phyloP scores from a whole-genome alignment of 73 alveolate species.

The Tetrahymena elliotti region DNA sequence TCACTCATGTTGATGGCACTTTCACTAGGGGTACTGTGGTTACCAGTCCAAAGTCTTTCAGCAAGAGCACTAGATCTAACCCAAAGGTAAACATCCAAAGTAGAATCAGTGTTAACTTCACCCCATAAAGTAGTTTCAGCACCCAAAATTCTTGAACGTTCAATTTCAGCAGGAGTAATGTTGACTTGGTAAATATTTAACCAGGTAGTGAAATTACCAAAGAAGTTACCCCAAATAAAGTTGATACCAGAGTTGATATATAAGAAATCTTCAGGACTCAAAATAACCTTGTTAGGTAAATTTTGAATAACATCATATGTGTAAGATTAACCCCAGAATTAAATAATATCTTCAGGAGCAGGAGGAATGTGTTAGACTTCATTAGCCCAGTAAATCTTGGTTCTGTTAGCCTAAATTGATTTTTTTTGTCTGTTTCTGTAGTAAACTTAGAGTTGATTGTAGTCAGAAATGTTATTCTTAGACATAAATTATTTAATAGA shows the following conservation, averaged over 20 bases:
- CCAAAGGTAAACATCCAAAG: conserved; percentile 9
- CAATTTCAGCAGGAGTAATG: conserved; percentile 7
- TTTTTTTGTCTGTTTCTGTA: conserved; percentile 10
- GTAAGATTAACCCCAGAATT: conserved; percentile 33
- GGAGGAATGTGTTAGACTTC: conserved; percentile 29
- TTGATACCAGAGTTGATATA: conserved; percentile 25
- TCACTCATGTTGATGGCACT: neutral
- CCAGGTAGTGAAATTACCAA: conserved; percentile 36
- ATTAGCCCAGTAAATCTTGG: conserved; percentile 32
- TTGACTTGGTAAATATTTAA: conserved; percentile 14
- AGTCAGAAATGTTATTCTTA: conserved; percentile 5
- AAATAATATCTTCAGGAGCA: conserved; percentile 36
- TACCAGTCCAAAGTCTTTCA: conserved; percentile 5
- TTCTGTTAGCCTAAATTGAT: neutral
- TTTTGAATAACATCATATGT: neutral
- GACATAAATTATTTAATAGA: neutral
- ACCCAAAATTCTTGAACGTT: conserved; percentile 14
- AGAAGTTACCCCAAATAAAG: conserved; percentile 22
- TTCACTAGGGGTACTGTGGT: conserved; percentile 11
- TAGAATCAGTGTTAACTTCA: conserved; percentile 32
- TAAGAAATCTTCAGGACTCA: conserved; percentile 21
- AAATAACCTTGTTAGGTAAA: conserved; percentile 10
- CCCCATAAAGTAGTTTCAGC: conserved; percentile 42
- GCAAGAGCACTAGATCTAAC: conserved; percentile 27
- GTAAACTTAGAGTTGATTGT: conserved; percentile 8